Conservation (phyloP, 2,329 filamentous ascomycete species). For the Amauroascus niger region DNA sequence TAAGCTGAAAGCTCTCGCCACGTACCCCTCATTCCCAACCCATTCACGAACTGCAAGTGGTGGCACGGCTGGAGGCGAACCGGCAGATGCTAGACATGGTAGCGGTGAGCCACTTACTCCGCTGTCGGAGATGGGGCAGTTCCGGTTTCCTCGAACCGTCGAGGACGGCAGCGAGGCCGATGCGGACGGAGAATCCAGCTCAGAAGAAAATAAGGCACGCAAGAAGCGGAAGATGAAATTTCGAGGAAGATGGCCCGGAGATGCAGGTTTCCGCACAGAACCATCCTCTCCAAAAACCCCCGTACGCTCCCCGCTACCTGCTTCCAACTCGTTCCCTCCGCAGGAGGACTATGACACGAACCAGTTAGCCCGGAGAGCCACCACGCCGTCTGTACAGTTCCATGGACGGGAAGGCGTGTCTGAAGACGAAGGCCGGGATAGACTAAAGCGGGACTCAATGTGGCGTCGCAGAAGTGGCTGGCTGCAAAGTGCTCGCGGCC, state of each 20-base stretch:
- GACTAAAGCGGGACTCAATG: constrained; percentile 45
- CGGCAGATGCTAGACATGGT: constrained; percentile 31
- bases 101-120: constrained; percentile 38
- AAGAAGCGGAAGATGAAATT: constrained; percentile 53
- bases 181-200: constrained; percentile 77
- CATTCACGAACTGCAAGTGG: constrained; percentile 44
- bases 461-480: constrained; percentile 54
- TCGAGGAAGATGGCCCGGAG: constrained; percentile 51
- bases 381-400: constrained; percentile 50
- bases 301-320: constrained; percentile 30
- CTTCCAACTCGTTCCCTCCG: constrained; percentile 37
- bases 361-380: constrained; percentile 54
- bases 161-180: constrained; percentile 59
- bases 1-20: constrained; percentile 65
- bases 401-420: constrained; percentile 58
- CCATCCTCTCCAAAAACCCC: constrained; percentile 55
- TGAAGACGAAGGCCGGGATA: constrained; percentile 63
- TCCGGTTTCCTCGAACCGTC: constrained; percentile 47
- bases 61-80: constrained; percentile 33
- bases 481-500: constrained; percentile 39
- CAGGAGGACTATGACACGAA: constrained; percentile 39
- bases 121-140: constrained; percentile 41
- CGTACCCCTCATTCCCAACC: constrained; percentile 41
- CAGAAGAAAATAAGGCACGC: constrained; percentile 56
- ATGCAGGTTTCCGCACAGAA: constrained; percentile 50